Base-by-base conservation (phyloP, 495 filamentous ascomycete species). In the Hypomontagnella submonticulosa region DNA sequence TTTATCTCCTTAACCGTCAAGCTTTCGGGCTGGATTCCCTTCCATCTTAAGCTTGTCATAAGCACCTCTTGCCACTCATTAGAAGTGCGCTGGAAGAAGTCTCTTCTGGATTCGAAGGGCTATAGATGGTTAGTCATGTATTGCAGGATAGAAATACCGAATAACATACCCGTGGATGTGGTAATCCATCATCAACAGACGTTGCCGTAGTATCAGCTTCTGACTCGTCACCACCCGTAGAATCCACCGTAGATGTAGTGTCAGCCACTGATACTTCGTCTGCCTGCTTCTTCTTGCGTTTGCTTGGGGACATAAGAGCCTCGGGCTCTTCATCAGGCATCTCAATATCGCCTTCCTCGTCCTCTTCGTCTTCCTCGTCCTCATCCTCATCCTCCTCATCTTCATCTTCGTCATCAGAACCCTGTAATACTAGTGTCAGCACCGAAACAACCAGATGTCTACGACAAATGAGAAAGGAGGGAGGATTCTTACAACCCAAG, bases 1-100 rank as follows among this genome's bases (percentile, higher is more conserved):
- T 93, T 91, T 59, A 97, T 83, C 79, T 97, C 95, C 80, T 99
- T 99, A 65, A 97, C 80, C 4, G 85, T 83, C 62, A 87, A 76
- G n/a, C 80, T 79, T 75, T 90, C 90, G 7, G 80, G 77, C 63
- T 83, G 78, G 47, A 83, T 75, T 8, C 81, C 83, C 71, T 84
- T 87, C 77, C 83, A 83, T 66, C 83, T 84, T 32, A 90, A 66
- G 47, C 80, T 85, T 13, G 88, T 86, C 75, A 97, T 86, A 54
- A 96, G 78, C 19, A 91, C 73, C 54, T 91, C 89, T 79, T 97
- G 94, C 95, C 95, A 99, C 43, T 92, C 87, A 51, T 87, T 87
- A 5, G 91, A 93, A 0, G 95, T 97, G 9, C 95, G 85, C 34
- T 83, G 82, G 80, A 94, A 97, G 82, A 97, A 99, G 43, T 97